A percentile compares a stretch with the other conserved stretches of the same genome.
These are phyloP conservation scores for Populus deltoides DNA, from an alignment of 345 rosid genomes.

Conservation along the genomic window DNA sequence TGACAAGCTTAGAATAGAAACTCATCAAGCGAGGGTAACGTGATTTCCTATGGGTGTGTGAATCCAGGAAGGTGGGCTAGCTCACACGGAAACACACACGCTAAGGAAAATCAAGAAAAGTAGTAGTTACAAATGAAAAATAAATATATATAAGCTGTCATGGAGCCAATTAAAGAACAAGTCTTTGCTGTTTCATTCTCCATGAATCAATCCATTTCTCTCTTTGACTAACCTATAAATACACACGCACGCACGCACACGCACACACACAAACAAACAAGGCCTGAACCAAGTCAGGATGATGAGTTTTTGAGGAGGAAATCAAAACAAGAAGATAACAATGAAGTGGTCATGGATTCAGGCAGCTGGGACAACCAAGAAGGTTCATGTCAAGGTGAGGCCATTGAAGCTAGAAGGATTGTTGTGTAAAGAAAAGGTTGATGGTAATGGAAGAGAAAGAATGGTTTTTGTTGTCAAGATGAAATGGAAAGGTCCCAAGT, in stretches of 20 bases:
- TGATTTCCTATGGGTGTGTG: background rate
- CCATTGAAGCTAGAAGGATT: constrained; percentile 39
- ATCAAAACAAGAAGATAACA: background rate
- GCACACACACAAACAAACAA: background rate
- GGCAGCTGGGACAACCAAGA: constrained; percentile 3
- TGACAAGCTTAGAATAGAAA: too few relatives aligned
- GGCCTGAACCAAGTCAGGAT: background rate
- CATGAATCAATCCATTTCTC: background rate
- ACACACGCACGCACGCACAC: background rate
- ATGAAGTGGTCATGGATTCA: background rate
- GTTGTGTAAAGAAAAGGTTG: background rate
- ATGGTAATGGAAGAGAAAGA: constrained; percentile 8
- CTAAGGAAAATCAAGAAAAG: background rate
- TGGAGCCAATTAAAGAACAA: background rate
- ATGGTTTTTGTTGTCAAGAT: constrained; percentile 18
- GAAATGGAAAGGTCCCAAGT: constrained; percentile 36
- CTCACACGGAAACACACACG: background rate
- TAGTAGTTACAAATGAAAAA: too few relatives aligned
- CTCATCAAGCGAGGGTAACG: too few relatives aligned
- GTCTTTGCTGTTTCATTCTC: constrained; percentile 1
- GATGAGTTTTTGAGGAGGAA: background rate
- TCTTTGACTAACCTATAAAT: background rate
- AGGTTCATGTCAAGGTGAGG: constrained; percentile 39
- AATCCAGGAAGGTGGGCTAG: background rate
- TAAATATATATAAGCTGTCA: background rate